Evolutionary conservation across 1,284 basidiomycete genomes (phyloP).

Genomic region (Ceratobasidium sp.): DNA sequence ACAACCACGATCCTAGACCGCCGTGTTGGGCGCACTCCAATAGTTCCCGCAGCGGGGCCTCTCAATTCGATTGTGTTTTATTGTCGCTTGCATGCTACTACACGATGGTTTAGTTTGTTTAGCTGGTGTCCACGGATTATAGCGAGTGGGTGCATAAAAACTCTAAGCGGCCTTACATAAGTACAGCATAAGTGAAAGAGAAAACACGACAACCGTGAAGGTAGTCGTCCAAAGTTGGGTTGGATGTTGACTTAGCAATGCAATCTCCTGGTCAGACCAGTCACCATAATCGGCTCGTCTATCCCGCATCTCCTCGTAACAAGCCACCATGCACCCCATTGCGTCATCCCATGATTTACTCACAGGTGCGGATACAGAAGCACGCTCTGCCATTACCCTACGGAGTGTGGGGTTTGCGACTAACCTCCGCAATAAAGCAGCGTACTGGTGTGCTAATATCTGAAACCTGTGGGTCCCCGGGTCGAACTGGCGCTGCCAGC

Average conservation of each 20-base stretch:
- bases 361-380: conserved; percentile 58
- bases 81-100: too few relatives aligned
- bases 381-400: conserved; percentile 60
- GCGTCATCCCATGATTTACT: conserved; percentile 67
- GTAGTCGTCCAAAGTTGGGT: not conserved
- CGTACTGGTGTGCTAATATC: conserved; percentile 57
- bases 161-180: not conserved
- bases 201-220: not conserved
- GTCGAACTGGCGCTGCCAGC: conserved; percentile 26
- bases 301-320: conserved; percentile 59
- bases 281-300: not conserved
- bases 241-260: not conserved
- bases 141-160: conserved; percentile 1
- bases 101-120: too few relatives aligned
- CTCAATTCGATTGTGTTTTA: too few relatives aligned
- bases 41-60: too few relatives aligned
- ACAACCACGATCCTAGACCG: too few relatives aligned
- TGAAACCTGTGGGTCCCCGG: conserved; percentile 32
- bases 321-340: conserved; percentile 66
- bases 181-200: conserved; percentile 9
- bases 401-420: conserved; percentile 57
- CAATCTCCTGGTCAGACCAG: conserved; percentile 1
- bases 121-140: too few relatives aligned
- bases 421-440: conserved; percentile 58
- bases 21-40: too few relatives aligned